These are phyloP conservation scores for Russula brevipes DNA, from an alignment of 768 basidiomycete genomes.

Conservation along the genomic window DNA sequence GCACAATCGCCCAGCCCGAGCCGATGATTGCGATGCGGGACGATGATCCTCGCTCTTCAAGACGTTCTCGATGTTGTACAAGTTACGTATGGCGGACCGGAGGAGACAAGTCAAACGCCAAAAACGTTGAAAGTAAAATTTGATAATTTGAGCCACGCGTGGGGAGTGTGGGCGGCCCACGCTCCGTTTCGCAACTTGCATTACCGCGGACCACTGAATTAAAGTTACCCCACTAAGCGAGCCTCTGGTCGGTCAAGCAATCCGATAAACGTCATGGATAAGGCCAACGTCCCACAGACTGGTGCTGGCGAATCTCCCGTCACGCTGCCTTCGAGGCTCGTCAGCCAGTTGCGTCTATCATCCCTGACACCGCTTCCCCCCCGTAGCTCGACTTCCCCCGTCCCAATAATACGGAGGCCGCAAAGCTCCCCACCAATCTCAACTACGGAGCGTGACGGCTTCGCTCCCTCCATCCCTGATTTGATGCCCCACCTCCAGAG, in stretches of 20 bases:
- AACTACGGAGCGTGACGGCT: neutral
- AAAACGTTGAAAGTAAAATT: neutral
- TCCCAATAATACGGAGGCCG: conserved; percentile 11
- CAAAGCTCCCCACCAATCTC: conserved; percentile 14
- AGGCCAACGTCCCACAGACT: neutral
- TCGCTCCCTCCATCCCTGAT: conserved; percentile 41
- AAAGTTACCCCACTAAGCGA: neutral
- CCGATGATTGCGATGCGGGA: neutral
- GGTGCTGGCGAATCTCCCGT: neutral
- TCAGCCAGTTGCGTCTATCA: neutral
- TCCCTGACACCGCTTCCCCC: neutral
- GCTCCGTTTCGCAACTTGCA: neutral
- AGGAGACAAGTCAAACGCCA: too few species aligned
- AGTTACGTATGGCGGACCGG: too few species aligned
- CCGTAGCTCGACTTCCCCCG: neutral
- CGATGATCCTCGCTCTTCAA: too few species aligned
- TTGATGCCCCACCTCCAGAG: conserved; percentile 58
- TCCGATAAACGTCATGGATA: neutral
- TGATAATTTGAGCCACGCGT: neutral
- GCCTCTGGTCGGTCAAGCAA: neutral
- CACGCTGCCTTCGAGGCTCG: neutral
- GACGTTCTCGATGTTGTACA: too few species aligned
- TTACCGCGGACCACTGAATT: neutral
- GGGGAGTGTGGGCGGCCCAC: neutral
- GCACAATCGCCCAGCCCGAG: too few species aligned